Evolutionary conservation across 169 alveolate species (phyloP).

Genomic region (Eimeria necatrix): DNA sequence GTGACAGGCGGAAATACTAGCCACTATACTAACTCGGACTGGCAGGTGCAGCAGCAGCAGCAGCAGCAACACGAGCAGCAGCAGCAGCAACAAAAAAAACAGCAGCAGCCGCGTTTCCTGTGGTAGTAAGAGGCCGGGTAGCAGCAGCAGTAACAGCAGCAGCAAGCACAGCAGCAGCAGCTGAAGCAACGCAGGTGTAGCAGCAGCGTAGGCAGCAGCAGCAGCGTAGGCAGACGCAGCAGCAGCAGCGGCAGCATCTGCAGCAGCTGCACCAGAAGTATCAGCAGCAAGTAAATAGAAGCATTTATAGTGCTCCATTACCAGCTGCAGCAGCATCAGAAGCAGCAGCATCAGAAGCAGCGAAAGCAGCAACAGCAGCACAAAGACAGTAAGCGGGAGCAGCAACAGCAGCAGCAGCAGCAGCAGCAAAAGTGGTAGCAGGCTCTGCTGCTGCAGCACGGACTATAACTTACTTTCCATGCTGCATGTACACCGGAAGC

Average conservation of each 20-base stretch:
- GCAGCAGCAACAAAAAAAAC: too few species aligned
- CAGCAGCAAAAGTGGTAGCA: not conserved
- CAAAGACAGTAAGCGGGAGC: not conserved
- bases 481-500: too few species aligned
- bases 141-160: too few species aligned
- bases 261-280: constrained; percentile 16
- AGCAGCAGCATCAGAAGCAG: constrained; percentile 1
- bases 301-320: not conserved
- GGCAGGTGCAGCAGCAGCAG: not conserved
- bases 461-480: too few species aligned
- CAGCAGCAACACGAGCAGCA: too few species aligned
- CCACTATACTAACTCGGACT: constrained; percentile 95
- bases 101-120: too few species aligned
- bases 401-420: not conserved
- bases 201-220: not conserved
- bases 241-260: constrained; percentile 32
- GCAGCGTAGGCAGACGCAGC: constrained; percentile 1
- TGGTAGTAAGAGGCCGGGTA: too few species aligned
- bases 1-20: constrained; percentile 95
- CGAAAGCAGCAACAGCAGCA: constrained; percentile 37
- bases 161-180: too few species aligned
- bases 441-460: too few species aligned
- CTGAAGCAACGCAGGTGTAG: too few species aligned
- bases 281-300: too few species aligned
- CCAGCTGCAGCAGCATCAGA: not conserved